Evolutionary conservation across 2,329 filamentous ascomycete genomes (phyloP).

Genomic region (Apiospora hydei): DNA sequence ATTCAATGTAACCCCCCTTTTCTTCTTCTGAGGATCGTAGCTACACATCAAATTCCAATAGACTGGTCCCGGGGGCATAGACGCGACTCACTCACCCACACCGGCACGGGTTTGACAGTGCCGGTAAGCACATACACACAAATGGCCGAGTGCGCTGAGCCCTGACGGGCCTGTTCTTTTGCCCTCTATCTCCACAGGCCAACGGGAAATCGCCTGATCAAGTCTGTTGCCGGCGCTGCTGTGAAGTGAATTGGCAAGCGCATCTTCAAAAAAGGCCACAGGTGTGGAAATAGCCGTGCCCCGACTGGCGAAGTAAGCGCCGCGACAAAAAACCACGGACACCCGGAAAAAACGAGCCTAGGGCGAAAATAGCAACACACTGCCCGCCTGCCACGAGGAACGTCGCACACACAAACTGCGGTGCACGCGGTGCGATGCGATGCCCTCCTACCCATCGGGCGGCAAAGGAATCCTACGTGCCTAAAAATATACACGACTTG

Average conservation of each 20-base stretch:
- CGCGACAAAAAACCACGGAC: slow-evolving; percentile 9
- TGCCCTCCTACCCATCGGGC: neutral
- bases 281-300: neutral
- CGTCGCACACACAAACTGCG: neutral
- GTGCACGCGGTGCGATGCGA: neutral
- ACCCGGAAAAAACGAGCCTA: neutral
- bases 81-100: slow-evolving; percentile 1
- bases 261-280: neutral
- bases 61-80: slow-evolving; percentile 9
- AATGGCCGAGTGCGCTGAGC: neutral
- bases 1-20: slow-evolving; percentile 19
- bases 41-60: slow-evolving; percentile 16
- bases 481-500: slow-evolving; percentile 9
- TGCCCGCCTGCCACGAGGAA: neutral
- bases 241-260: neutral
- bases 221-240: neutral
- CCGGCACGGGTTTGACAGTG: slow-evolving; percentile 4
- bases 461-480: neutral
- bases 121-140: neutral
- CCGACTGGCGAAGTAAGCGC: slow-evolving; percentile 19
- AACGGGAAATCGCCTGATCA: neutral
- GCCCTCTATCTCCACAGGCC: neutral
- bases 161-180: neutral
- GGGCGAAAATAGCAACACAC: slow-evolving; percentile 16
- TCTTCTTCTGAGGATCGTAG: neutral